phyloP scores from a whole-genome alignment of 2,329 filamentous ascomycete species.

The Grosmannia serpens region DNA sequence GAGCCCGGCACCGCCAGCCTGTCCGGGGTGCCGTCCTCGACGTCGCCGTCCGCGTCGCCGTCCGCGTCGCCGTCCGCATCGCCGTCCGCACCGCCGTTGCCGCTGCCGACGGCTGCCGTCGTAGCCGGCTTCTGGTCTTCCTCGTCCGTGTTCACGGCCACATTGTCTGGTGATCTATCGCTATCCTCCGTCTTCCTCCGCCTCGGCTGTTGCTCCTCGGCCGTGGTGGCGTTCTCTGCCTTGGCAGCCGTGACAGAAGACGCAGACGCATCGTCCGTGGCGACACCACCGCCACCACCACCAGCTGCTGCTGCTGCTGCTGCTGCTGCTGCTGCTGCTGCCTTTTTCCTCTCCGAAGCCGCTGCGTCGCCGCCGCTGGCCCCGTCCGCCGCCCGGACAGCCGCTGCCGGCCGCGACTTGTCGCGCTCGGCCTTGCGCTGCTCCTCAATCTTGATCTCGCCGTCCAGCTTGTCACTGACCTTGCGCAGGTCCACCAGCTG shows the following conservation, averaged over 20 bases:
- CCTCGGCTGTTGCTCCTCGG: background rate
- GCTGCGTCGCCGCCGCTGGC: background rate
- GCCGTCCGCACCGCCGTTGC: background rate
- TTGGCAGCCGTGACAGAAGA: conserved; percentile 6
- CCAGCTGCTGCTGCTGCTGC: background rate
- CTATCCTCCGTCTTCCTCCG: background rate
- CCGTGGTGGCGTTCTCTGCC: background rate
- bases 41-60: conserved; percentile 1
- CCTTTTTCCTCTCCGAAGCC: background rate
- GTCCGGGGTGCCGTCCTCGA: background rate
- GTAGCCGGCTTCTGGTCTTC: background rate
- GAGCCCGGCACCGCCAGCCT: conserved; percentile 19
- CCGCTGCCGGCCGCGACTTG: conserved; percentile 16
- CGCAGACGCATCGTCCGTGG: background rate
- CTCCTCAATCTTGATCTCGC: conserved; percentile 52
- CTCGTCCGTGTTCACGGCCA: background rate
- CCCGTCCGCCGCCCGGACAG: background rate
- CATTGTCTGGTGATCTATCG: background rate
- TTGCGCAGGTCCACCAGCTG: conserved; percentile 63
- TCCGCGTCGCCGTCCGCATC: background rate
- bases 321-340: no score
- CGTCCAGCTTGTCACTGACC: conserved; percentile 62
- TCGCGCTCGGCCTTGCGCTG: conserved; percentile 43
- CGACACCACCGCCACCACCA: background rate
- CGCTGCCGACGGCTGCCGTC: background rate